Evolutionary conservation across 495 filamentous ascomycete species (phyloP).

Genomic region (Amorphotheca resinae): DNA sequence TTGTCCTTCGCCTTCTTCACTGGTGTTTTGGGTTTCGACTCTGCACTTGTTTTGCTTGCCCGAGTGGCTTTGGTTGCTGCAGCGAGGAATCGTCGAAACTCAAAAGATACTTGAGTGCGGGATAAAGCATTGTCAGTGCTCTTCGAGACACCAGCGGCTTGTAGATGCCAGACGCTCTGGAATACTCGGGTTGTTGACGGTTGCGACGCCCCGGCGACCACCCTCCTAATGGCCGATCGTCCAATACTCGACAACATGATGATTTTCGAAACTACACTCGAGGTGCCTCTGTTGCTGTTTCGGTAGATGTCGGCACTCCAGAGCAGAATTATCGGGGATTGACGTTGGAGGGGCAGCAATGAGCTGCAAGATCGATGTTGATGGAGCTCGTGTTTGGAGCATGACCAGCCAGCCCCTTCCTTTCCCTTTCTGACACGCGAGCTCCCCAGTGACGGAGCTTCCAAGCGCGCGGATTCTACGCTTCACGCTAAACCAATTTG

Average conservation of each 20-base stretch:
- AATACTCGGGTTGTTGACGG: constrained; percentile 15
- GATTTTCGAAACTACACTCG: too few relatives aligned
- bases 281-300: too few relatives aligned
- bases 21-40: constrained; percentile 1
- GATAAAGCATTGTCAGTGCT: background rate
- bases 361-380: too few relatives aligned
- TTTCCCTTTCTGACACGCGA: constrained; percentile 17
- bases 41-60: constrained; percentile 1
- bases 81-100: constrained; percentile 8
- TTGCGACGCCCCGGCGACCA: constrained; percentile 12
- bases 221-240: constrained; percentile 23
- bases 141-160: background rate
- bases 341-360: too few relatives aligned
- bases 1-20: constrained; percentile 12
- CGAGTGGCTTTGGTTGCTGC: constrained; percentile 7
- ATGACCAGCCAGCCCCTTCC: constrained; percentile 9
- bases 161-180: constrained; percentile 9
- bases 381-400: too few relatives aligned
- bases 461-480: background rate
- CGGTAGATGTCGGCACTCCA: too few relatives aligned
- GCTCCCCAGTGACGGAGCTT: too few relatives aligned
- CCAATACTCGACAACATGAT: constrained; percentile 28
- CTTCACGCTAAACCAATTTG: background rate
- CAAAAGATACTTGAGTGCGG: background rate
- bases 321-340: too few relatives aligned